Base-by-base conservation (phyloP, 2,329 filamentous ascomycete species). In the Alternaria angustiovoidea region DNA sequence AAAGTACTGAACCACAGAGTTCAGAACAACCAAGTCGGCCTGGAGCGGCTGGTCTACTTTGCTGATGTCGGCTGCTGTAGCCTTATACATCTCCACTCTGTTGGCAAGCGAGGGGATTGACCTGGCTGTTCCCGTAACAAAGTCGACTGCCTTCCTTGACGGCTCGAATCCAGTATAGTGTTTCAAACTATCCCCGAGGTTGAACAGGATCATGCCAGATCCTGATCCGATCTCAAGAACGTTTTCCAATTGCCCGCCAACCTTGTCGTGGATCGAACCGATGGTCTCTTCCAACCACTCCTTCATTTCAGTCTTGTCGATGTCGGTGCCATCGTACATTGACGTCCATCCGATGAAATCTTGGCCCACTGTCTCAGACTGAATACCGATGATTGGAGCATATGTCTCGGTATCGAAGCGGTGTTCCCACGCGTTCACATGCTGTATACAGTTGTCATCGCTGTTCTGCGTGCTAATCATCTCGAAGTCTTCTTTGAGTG, bases 241-340 rank as follows among this genome's bases (percentile, higher is more conserved):
- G 32, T 58, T 39, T 7, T 2, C 34, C 16, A 16, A 16, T 18
- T 4, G 14, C 32, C 39, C 24, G 22, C 43, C 48, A 30, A 30
- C 28, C 28, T 30, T 30, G 47, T 49, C 39, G 42, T 47, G 38
- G 2, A 58, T 53, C 7, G 54, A 58, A 11, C 11, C 5, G n/a
- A 63, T 61, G 7, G 61, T 57, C 24, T 61, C 57, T 26, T 63
- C 57, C 3, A 63, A 46, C 61, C 61, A 63, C 36, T 64, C 61
- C 34, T 62, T 53, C 62, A 64, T 64, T n/a, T 62, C 61, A 1
- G 2, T 28, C 48, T 51, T 64, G 26, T 52, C 41, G 5, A 64
- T 64, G 3, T 38, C 41, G 7, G 6, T 52, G 5, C 55, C 59
- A 57, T 64, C 62, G 24, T 53, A 62, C 61, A 62, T 64, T 5